Evolutionary conservation across 2,329 filamentous ascomycete genomes (phyloP), one percentile per base, ranked within the genome.

Genomic region (Thelonectria blattea): DNA sequence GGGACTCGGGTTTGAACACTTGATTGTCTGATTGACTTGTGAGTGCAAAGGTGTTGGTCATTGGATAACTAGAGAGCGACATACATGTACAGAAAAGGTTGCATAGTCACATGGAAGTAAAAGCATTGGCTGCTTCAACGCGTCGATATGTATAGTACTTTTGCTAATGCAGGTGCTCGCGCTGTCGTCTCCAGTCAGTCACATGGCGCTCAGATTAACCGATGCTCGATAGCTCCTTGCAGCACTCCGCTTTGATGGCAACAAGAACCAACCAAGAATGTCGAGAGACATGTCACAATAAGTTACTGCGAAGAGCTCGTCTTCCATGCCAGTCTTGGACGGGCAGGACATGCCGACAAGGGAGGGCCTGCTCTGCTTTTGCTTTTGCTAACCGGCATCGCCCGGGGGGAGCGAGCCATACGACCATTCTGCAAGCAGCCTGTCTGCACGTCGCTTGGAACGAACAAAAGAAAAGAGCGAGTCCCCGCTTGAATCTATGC

Each of bases 1-100:
- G 58, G 73, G 74, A n/a, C 71, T 79, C 62, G 76, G 77, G 9
- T 79, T 80, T 56, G 79, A 81, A 52, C 79, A 77, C 61, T 68
- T 83, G 64, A 81, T 83, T 62, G 79, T 83, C 24, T 83, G 70
- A 64, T 56, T 60, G 32, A 32, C 39, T 61, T 60, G 61, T 56
- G 27, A 45, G 45, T 48, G 47, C 18, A 27, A 34, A 37, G 37
- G 34, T 8, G 4, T 37, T 37, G 34, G 34, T 14, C 11, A 37
- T 37, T 37, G 34, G 27, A 10, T 24, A 24, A 24, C 3, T 34
- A 14, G 32, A 34, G 9, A 37, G 34, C 9, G 14, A 37, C 27
- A 10, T 6, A 30, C 27, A 30, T 30, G 27, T 30, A 30, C 27
- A 30, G 27, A 30, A 30, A 24, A 30, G 27, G 27, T 9, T 30